Evolutionary conservation across 192 early-diverging fungal genomes (phyloP).

Genomic region (Backusella morwellensis): DNA sequence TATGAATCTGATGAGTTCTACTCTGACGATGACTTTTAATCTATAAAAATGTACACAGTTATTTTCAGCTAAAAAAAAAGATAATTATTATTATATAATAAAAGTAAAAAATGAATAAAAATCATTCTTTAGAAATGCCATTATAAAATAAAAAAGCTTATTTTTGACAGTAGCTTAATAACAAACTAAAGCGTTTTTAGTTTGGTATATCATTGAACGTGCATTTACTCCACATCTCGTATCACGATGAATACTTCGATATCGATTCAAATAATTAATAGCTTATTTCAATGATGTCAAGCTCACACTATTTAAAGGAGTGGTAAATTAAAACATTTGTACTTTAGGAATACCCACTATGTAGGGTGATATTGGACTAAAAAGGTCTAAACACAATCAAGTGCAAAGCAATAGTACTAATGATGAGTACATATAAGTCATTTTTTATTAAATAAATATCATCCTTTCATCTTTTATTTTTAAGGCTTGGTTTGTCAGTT

Average conservation of each 20-base stretch:
- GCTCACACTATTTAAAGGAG: background rate
- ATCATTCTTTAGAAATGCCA: background rate
- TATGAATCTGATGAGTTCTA: conserved; percentile 67
- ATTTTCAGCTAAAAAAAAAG: background rate
- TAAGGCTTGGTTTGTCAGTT: too few species aligned
- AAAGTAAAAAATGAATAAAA: background rate
- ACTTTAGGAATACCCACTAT: too few species aligned
- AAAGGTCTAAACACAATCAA: too few species aligned
- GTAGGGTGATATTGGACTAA: too few species aligned
- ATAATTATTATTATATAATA: background rate
- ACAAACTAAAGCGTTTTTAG: background rate
- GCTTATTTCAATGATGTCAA: background rate
- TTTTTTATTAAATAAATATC: too few species aligned
- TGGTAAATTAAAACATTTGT: background rate
- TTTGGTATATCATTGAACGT: background rate
- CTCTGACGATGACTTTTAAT: conserved; percentile 37
- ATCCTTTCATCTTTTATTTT: too few species aligned
- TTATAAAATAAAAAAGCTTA: background rate
- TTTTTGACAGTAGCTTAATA: background rate
- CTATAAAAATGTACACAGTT: conserved; percentile 10
- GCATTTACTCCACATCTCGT: too few species aligned
- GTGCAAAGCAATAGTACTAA: too few species aligned
- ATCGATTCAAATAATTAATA: background rate
- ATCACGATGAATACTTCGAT: too few species aligned
- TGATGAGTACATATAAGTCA: too few species aligned